phyloP scores from a whole-genome alignment of 1,139 yeast genomes.

The Diutina ranongensis region DNA sequence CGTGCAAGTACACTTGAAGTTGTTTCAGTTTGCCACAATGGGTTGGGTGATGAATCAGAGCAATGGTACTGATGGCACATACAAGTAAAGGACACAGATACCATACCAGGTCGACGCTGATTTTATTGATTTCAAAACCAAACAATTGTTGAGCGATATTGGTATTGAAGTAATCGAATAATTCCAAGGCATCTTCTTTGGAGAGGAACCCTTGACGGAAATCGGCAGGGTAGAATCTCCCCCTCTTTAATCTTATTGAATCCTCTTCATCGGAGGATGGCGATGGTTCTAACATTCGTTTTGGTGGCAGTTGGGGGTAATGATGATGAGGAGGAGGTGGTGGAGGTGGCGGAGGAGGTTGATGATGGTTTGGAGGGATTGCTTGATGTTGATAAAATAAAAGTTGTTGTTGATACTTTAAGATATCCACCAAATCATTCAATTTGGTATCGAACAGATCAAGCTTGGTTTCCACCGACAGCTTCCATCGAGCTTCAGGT shows the following conservation, averaged over 20 bases:
- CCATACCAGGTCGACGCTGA: constrained; percentile 39
- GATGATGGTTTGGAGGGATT: background rate
- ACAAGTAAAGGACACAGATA: constrained; percentile 44
- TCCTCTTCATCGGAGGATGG: constrained; percentile 8
- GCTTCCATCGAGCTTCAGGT: constrained; percentile 23
- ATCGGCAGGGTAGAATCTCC: constrained; percentile 16
- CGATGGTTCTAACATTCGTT: background rate
- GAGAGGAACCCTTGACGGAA: constrained; percentile 26
- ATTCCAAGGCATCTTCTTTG: constrained; percentile 34
- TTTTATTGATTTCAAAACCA: constrained; percentile 49
- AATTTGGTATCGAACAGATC: constrained; percentile 35
- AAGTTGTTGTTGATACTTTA: constrained; percentile 10
- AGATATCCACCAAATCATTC: constrained; percentile 28
- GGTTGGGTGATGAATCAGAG: constrained; percentile 50
- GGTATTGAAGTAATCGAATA: constrained; percentile 41
- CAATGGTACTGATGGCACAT: constrained; percentile 51
- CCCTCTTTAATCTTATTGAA: background rate
- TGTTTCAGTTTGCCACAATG: constrained; percentile 21
- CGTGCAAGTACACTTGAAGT: constrained; percentile 33
- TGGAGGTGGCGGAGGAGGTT: constrained; percentile 6
- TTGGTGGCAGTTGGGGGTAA: background rate
- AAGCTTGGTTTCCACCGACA: constrained; percentile 33
- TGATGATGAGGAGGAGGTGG: background rate
- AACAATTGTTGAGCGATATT: constrained; percentile 54
- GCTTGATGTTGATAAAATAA: constrained; percentile 6